Evolutionary conservation across 2,329 filamentous ascomycete genomes (phyloP), one percentile per base, ranked within the genome.

Genomic region (Calonectria naviculata): DNA sequence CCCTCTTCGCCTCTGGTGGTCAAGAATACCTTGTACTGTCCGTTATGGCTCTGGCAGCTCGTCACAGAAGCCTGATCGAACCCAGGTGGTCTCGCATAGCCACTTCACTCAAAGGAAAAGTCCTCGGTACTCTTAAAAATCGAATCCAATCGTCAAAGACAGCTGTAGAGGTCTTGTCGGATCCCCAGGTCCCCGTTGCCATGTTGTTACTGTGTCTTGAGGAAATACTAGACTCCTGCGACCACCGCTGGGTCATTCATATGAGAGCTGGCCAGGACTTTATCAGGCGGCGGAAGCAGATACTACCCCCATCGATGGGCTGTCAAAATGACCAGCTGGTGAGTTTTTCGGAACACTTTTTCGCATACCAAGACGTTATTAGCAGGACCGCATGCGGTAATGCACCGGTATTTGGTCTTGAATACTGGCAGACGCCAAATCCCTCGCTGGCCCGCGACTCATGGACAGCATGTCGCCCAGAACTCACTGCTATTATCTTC

Each of bases 281-380:
- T 29, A 84, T 88, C 49, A 79, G 82, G 2, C 77, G 84, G 5
- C 80, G 85, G 19, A 80, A 81, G 34, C 74, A 74, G 8, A 61
- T 79, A 9, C 52, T 64, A 60, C 19, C 78, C 77, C 58, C 77
- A 74, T n/a, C 65, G 0, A 36, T 21, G 31, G 1, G 24, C 56
- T 31, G 3, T 36, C 49, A 0, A 58, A 69, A 5, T 15, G 26
- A 26, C 17, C 60, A 54, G 28, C 52, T 34, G 5, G 52, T 44
- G 52, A 47, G 24, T 41, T 82, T 83, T 7, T 83, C 85, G 0
- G 86, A 88, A 71, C 81, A 83, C 1, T 88, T 87, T 71, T 88
- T 88, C 66, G 86, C 86, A 4, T 88, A 87, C 17, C 86, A 88
- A 69, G 86, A 88, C 69, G 85, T 87, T 19, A 87, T 88, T 71